Evolutionary conservation across 2,329 filamentous ascomycete genomes (phyloP).

Genomic region (Colletotrichum nymphaeae): DNA sequence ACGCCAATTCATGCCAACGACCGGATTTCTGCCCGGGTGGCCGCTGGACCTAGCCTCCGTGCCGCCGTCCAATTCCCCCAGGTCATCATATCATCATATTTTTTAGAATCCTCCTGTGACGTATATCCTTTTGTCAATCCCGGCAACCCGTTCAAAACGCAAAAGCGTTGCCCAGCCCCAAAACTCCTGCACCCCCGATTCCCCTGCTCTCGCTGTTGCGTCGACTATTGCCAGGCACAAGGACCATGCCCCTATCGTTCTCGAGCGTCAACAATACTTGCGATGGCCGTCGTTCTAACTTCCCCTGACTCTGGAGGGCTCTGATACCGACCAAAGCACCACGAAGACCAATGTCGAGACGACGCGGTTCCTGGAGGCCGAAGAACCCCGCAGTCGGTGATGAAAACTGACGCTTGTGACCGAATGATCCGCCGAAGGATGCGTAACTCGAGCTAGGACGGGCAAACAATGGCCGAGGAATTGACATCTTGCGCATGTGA

Average conservation of each 20-base stretch:
- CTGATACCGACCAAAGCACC: constrained; percentile 29
- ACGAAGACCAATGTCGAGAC: constrained; percentile 28
- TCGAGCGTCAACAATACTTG: constrained; percentile 23
- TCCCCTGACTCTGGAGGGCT: not conserved
- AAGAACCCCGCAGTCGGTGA: constrained; percentile 38
- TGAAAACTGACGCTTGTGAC: constrained; percentile 37
- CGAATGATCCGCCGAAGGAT: not conserved
- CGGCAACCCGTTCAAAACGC: not conserved
- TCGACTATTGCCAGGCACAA: constrained; percentile 21
- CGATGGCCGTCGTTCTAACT: constrained; percentile 17
- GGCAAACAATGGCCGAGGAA: constrained; percentile 22
- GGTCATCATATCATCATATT: not conserved
- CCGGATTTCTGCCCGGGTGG: not conserved
- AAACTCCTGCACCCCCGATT: constrained; percentile 19
- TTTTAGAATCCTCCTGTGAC: not conserved
- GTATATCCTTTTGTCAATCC: not conserved
- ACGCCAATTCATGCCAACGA: not conserved
- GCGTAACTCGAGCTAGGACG: constrained; percentile 11
- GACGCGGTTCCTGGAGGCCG: constrained; percentile 35
- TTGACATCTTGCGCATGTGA: constrained; percentile 16
- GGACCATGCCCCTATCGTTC: constrained; percentile 22
- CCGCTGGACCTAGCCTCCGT: not conserved
- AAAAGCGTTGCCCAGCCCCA: constrained; percentile 24
- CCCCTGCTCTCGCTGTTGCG: constrained; percentile 22
- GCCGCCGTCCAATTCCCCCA: not conserved